These are phyloP conservation scores for Geopyxis carbonaria DNA, from an alignment of 495 filamentous ascomycete species.

Conservation along the genomic window DNA sequence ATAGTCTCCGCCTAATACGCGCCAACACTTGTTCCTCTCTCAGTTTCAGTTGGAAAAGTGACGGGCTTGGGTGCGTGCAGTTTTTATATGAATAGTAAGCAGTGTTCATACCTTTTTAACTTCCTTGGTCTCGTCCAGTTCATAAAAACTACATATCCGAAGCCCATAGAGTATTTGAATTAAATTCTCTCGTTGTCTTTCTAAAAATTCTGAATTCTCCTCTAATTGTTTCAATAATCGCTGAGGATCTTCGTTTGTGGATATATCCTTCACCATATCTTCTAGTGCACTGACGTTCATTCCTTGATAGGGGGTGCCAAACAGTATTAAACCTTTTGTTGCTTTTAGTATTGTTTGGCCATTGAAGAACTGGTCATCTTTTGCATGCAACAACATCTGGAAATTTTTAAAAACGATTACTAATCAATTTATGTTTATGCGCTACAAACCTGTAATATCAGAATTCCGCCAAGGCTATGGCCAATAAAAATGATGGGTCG, in stretches of 20 bases:
- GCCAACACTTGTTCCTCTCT: not conserved
- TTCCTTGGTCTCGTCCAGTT: not conserved
- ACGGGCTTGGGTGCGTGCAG: not conserved
- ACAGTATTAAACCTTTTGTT: constrained; percentile 5
- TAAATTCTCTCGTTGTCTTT: constrained; percentile 3
- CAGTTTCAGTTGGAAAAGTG: not conserved
- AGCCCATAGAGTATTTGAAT: constrained; percentile 4
- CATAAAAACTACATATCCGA: constrained; percentile 13
- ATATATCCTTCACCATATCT: constrained; percentile 6
- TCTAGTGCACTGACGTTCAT: constrained; percentile 2
- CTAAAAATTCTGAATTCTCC: constrained; percentile 8
- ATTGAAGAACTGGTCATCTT: not conserved
- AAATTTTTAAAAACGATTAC: not conserved
- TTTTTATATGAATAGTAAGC: not conserved
- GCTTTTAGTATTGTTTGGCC: constrained; percentile 4
- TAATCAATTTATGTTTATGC: not conserved
- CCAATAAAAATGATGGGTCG: constrained; percentile 25
- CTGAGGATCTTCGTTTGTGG: not conserved
- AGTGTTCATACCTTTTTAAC: not conserved
- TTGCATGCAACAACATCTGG: not conserved
- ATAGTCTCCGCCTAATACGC: too few species aligned
- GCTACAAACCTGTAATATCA: constrained; percentile 22
- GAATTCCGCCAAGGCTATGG: constrained; percentile 26
- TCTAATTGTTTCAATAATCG: constrained; percentile 2
- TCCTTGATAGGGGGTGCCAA: constrained; percentile 9